Base-by-base conservation (phyloP, 257 asterid genomes). In the Fraxinus excelsior region DNA sequence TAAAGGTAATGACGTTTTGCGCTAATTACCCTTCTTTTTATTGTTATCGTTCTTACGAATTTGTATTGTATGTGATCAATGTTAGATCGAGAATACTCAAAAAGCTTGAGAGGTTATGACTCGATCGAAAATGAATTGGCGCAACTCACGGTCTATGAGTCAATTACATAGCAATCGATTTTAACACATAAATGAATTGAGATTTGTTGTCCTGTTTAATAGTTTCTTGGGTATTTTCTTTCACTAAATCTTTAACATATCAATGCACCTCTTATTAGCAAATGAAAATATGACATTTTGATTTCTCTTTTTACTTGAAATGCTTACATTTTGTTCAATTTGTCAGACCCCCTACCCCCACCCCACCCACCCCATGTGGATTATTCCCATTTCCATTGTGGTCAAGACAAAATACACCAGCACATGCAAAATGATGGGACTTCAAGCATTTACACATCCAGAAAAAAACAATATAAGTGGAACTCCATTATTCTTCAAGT, bases 341-440 rank as follows among this genome's bases (percentile, higher is more conserved):
- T 83, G 81, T 76, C 81, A 67, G 83, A 34, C 67, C 44, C 44
- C 12, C 12, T 10, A 9, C 38, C 0, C 21, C 25, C 2, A 5
- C 81, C 56, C 35, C 25, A 4, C 25, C 64, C 0, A 7, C n/a
- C 76, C 73, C 81, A 85, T 86, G 85, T 86, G 85, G 87, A 68
- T 65, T 49, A 76, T 32, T 69, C 35, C 10, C 3, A 13, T 83
- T 72, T 31, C 87, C 28, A 74, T 74, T 85, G 80, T 58, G 51
- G 83, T 75, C 53, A 26, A 65, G 72, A 78, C 83, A 72, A 18
- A 32, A 34, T 70, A 64, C 79, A 74, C 32, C 75, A 37, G 49
- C 80, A 40, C 74, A 68, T n/a, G 78, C 18, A 13, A 13, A 44
- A 44, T 44, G 53, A 44, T 44, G 53, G 53, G 19, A 44, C n/a